These are phyloP conservation scores for Ehretia macrophylla DNA, from an alignment of 257 asterid genomes.

Conservation along the genomic window DNA sequence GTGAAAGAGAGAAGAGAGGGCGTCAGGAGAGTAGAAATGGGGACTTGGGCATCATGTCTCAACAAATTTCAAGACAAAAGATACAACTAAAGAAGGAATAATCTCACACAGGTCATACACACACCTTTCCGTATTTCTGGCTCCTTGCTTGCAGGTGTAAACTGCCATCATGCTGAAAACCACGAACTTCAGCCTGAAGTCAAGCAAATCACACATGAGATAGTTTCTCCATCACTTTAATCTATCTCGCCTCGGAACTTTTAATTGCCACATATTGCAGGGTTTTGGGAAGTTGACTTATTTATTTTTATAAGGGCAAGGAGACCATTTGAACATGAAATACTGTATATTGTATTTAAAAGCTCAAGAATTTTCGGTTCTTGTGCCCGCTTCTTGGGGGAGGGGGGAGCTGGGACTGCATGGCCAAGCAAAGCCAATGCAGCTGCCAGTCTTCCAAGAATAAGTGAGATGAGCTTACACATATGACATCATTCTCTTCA, in stretches of 20 bases:
- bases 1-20: too few species aligned
- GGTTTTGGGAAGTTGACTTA: too few species aligned
- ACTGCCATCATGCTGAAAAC: conserved; percentile 89
- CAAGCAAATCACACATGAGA: not conserved
- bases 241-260: too few species aligned
- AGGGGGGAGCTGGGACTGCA: not conserved
- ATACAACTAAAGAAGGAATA: too few species aligned
- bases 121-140: conserved; percentile 94
- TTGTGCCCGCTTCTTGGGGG: too few species aligned
- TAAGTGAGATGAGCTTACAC: conserved; percentile 52
- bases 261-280: too few species aligned
- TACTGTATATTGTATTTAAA: not conserved
- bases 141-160: conserved; percentile 91
- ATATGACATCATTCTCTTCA: conserved; percentile 85
- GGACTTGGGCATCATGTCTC: too few species aligned
- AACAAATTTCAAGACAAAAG: too few species aligned
- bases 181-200: conserved; percentile 87
- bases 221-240: not conserved
- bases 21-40: too few species aligned
- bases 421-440: not conserved
- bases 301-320: not conserved
- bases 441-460: conserved; percentile 2
- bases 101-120: not conserved
- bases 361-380: too few species aligned
- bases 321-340: not conserved